Percentiles rank a stretch among this genome's conserved stretches.
These are phyloP conservation scores for Kodamaea fukazawae DNA, from an alignment of 805 yeast species.

Conservation along the genomic window DNA sequence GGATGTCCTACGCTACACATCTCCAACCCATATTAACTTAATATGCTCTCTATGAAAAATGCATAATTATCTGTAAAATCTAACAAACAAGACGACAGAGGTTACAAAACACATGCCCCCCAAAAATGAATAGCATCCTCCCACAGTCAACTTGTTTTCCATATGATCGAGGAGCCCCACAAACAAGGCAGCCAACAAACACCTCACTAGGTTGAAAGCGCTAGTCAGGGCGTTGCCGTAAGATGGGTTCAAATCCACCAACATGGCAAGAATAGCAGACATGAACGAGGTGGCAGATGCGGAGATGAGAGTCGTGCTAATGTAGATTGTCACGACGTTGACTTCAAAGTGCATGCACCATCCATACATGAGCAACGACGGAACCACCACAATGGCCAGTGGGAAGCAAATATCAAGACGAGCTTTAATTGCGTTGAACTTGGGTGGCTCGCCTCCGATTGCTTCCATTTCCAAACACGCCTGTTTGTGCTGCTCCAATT, in stretches of 20 bases:
- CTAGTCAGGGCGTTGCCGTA: conserved; percentile 73
- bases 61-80: conserved; percentile 3
- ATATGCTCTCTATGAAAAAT: no score
- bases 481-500: conserved; percentile 11
- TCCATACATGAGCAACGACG: conserved; percentile 44
- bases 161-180: conserved; percentile 64
- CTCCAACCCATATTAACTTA: no score
- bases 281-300: conserved; percentile 54
- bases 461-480: conserved; percentile 18
- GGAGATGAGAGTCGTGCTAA: conserved; percentile 57
- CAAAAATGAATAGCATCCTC: conserved; percentile 77
- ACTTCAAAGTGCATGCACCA: conserved; percentile 61
- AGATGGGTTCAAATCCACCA: conserved; percentile 71
- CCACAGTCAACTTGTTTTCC: conserved; percentile 54
- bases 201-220: conserved; percentile 66
- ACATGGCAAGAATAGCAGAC: conserved; percentile 56
- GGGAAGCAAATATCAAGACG: conserved; percentile 10
- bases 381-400: background rate
- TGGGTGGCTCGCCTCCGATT: conserved; percentile 12
- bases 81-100: conserved; percentile 2
- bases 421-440: conserved; percentile 2
- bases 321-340: conserved; percentile 52
- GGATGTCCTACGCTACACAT: no score
- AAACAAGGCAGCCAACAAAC: conserved; percentile 65
- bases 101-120: conserved; percentile 44